Evolutionary conservation across 306 rosid species (phyloP).

Genomic region (Trifolium subterraneum): DNA sequence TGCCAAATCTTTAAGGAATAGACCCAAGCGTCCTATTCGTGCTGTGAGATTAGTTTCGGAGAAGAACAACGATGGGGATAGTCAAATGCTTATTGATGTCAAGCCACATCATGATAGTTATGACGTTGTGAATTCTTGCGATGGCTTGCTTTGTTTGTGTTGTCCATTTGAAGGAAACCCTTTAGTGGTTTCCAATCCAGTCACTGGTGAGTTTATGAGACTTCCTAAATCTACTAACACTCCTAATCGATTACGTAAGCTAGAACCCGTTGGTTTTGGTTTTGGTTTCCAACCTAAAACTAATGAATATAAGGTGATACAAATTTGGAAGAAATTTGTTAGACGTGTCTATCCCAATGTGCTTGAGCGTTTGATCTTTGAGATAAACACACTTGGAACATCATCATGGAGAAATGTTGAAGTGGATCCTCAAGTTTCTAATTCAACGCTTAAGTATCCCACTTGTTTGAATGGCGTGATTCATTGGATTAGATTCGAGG

Average conservation of each 20-base stretch:
- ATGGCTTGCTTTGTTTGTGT: slow-evolving; percentile 45
- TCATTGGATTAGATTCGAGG: not conserved
- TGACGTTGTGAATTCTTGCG: slow-evolving; percentile 30
- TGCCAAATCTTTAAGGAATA: no score
- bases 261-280: not conserved
- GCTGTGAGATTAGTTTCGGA: not conserved
- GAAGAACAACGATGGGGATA: not conserved
- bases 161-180: not conserved
- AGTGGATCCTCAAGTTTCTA: not conserved
- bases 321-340: not conserved
- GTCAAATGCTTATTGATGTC: not conserved
- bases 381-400: slow-evolving; percentile 7
- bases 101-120: not conserved
- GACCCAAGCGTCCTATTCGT: not conserved
- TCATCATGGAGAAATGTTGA: slow-evolving; percentile 19
- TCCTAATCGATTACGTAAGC: not conserved
- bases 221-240: not conserved
- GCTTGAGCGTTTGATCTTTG: not conserved
- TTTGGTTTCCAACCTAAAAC: slow-evolving; percentile 19
- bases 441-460: not conserved
- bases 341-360: fast-evolving
- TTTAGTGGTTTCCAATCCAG: not conserved
- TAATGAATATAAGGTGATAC: slow-evolving; percentile 6
- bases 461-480: not conserved
- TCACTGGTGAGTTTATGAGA: not conserved